Percentiles rank a stretch among this genome's conserved stretches.
Evolutionary conservation across 805 yeast species (phyloP).

Genomic region (Candida odintsovae): DNA sequence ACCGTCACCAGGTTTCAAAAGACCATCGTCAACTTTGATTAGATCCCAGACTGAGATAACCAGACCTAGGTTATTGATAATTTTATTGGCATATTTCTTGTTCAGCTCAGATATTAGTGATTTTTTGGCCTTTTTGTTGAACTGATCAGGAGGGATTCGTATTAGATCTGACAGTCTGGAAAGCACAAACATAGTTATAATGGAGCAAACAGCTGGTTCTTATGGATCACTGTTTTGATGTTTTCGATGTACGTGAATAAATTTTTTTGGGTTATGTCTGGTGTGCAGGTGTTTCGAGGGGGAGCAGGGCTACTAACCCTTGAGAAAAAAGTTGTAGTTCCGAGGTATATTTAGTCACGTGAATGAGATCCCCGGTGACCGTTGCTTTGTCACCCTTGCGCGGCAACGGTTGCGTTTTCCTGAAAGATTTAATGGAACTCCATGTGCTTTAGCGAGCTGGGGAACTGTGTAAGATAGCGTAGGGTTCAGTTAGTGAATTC

Average conservation of each 20-base stretch:
- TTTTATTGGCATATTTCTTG: conserved; percentile 78
- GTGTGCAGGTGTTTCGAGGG: too few species aligned
- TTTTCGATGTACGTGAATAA: background rate
- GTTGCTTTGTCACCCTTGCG: too few species aligned
- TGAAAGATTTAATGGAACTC: too few species aligned
- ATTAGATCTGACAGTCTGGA: conserved; percentile 78
- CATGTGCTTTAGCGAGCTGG: too few species aligned
- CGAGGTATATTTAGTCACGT: too few species aligned
- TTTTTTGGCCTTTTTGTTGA: conserved; percentile 63
- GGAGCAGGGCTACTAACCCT: background rate
- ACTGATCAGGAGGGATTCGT: conserved; percentile 81
- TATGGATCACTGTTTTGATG: background rate
- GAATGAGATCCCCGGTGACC: too few species aligned
- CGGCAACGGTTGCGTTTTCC: too few species aligned
- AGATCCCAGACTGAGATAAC: conserved; percentile 84
- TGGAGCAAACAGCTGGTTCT: background rate
- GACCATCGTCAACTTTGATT: conserved; percentile 77
- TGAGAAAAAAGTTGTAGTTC: too few species aligned
- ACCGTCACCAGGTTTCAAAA: conserved; percentile 92
- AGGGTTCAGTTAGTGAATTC: too few species aligned
- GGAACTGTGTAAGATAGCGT: too few species aligned
- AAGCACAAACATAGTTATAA: conserved; percentile 66
- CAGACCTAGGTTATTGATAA: conserved; percentile 78
- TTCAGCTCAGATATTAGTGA: conserved; percentile 79
- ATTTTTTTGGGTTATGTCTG: background rate